Base-by-base conservation (phyloP, 345 rosid species). In the Citrus glauca region DNA sequence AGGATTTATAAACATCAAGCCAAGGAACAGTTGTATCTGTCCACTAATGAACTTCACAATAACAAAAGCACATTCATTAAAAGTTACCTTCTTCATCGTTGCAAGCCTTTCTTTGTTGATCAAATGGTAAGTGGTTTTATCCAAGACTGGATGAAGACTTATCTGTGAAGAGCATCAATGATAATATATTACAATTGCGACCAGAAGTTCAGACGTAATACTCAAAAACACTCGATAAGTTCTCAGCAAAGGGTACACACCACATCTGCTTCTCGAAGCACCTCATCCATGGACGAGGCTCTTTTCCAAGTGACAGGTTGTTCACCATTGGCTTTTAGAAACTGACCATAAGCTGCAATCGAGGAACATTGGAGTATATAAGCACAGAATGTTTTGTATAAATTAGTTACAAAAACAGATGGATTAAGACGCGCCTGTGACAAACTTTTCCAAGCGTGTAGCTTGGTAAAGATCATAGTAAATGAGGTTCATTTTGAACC, bases 401-500 rank as follows among this genome's bases (percentile, higher is more conserved):
- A 4, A 40, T 60, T 25, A 38, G 37, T 25, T 45, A 35, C 25
- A 24, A 33, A 55, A 33, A 48, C 4, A 50, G 69, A 45, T 33
- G 59, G 59, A 59, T 11, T 55, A 45, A 53, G 32, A 53, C 84
- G 14, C 83, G 88, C 98, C 98, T 75, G 97, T 93, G 68, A 93
- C 93, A 73, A 95, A 96, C 81, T 96, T 96, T 84, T 94, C 98
- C 38, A 96, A 90, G 73, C 99, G 93, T 27, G 99, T 94, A 63
- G 99, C 73, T 81, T 92, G 98, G 86, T 96, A 96, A 45, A 96
- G 89, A 83, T 96, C 99, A 82, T 66, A 96, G 87, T 94, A 94
- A 66, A 96, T 92, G 56, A 96, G 91, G 84, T 96, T 94, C 99
- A 96, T 96, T 87, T 96, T 94, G 88, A 95, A 95, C 71, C 99